Base-by-base conservation (phyloP, 768 basidiomycete species). In the Cytidiella melzeri region DNA sequence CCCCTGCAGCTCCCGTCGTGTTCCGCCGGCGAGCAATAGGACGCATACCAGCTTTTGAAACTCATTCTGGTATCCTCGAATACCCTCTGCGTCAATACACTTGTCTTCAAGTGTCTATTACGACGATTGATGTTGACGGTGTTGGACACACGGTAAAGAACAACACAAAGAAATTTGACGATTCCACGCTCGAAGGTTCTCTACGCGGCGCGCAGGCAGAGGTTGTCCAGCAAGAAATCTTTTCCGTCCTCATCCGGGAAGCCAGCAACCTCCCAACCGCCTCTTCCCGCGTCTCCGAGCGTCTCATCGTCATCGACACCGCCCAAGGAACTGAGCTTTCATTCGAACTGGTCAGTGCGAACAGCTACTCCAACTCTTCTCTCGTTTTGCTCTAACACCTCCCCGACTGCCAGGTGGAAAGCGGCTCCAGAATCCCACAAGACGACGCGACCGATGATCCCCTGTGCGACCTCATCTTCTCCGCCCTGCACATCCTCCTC, bases 151-250 rank as follows among this genome's bases (percentile, higher is more conserved):
- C 64, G 4, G 65, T 69, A 15, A 66, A 67, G 28, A 81, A 77
- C 57, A 59, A 59, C 1, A 51, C 70, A 18, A 51, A 58, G n/a
- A 41, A 52, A 19, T 42, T 59, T 7, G 67, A 72, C 20, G 53
- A 69, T 7, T 55, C 56, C 0, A 68, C 73, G 2, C 61, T 86
- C 12, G 76, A 87, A 28, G 71, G 62, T 1, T 69, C 73, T 7
- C 68, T 92, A 28, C 69, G 66, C 50, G 64, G 64, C 21, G 84
- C 83, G 1, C 88, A 91, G 59, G 73, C 71, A 45, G 90, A 91
- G 62, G 71, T 83, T 12, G 74, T 90, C 4, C 87, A 92, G 48
- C 83, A 86, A 59, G 90, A 92, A 59, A 83, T 92, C 34, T 92
- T 90, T 55, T 70, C 81, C 3, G 59, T 80, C 19, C 70, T 92